Conservation (phyloP, 2,329 filamentous ascomycete species). For the Cytospora piceicola region DNA sequence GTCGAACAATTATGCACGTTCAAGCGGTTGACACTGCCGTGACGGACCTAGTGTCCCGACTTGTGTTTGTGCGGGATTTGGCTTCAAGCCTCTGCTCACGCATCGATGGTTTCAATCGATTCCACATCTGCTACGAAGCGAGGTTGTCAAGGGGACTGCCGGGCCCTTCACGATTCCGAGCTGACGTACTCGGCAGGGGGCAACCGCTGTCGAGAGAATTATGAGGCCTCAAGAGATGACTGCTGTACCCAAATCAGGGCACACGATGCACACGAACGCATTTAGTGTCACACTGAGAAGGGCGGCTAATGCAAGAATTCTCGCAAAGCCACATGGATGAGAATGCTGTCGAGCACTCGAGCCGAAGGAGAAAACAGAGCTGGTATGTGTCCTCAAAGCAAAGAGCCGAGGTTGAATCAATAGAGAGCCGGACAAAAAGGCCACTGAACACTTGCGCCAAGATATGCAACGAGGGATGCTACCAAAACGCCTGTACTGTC, state of each 20-base stretch:
- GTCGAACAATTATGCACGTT: not conserved
- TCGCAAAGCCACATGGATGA: conserved; percentile 2
- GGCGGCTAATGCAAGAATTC: conserved; percentile 9
- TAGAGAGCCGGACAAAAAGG: not conserved
- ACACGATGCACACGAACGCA: not conserved
- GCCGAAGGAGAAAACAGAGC: conserved; percentile 11
- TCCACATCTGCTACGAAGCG: conserved; percentile 9
- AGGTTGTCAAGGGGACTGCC: not conserved
- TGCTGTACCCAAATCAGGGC: conserved; percentile 1
- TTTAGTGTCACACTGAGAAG: conserved; percentile 7
- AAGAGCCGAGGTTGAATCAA: conserved; percentile 4
- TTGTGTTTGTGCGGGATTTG: conserved; percentile 16
- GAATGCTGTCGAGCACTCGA: conserved; percentile 7
- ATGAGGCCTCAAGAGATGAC: conserved; percentile 17
- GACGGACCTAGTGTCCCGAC: not conserved
- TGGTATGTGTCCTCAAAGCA: conserved; percentile 4
- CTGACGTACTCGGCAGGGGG: not conserved
- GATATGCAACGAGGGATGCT: conserved; percentile 1
- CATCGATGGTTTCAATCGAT: not conserved
- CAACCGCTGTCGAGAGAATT: not conserved
- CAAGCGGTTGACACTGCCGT: conserved; percentile 11
- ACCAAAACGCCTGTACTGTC: conserved; percentile 7
- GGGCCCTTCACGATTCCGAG: not conserved
- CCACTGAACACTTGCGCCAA: conserved; percentile 7
- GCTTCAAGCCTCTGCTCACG: conserved; percentile 7